Evolutionary conservation across 2,329 filamentous ascomycete species (phyloP).

Genomic region (Aspergillus sp.): DNA sequence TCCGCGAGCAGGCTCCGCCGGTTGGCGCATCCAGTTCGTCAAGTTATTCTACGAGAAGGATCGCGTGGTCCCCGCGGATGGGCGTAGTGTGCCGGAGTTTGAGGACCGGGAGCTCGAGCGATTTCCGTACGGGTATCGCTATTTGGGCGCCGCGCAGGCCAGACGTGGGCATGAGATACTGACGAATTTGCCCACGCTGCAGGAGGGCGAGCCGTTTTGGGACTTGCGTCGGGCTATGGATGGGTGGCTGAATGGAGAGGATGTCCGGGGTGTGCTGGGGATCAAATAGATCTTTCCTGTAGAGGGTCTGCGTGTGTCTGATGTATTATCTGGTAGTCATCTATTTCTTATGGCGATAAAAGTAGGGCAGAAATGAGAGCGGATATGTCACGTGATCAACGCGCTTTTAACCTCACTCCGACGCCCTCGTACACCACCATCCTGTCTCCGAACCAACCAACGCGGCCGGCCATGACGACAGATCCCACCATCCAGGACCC

Average conservation of each 20-base stretch:
- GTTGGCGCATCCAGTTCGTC: background rate
- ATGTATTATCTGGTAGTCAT: too few species aligned
- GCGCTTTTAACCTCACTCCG: too few species aligned
- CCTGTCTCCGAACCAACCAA: background rate
- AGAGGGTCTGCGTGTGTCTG: too few species aligned
- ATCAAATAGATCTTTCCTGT: background rate
- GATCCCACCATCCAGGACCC: conserved; percentile 56
- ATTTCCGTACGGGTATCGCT: background rate
- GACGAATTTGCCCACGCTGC: background rate
- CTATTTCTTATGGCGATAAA: too few species aligned
- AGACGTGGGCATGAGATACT: background rate
- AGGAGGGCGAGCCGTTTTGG: background rate
- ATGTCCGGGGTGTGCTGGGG: background rate
- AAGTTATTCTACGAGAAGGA: conserved; percentile 1
- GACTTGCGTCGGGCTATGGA: background rate
- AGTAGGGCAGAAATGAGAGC: too few species aligned
- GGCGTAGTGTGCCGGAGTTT: background rate
- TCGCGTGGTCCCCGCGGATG: background rate
- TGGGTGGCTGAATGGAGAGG: background rate
- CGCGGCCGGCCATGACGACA: conserved; percentile 43
- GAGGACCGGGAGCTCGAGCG: background rate
- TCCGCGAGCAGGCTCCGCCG: background rate
- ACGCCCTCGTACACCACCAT: background rate
- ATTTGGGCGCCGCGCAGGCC: background rate
- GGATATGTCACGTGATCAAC: too few species aligned